Percentiles rank a stretch among this genome's conserved stretches.
Conservation (phyloP, 495 filamentous ascomycete genomes). For the Neurospora sp. region DNA sequence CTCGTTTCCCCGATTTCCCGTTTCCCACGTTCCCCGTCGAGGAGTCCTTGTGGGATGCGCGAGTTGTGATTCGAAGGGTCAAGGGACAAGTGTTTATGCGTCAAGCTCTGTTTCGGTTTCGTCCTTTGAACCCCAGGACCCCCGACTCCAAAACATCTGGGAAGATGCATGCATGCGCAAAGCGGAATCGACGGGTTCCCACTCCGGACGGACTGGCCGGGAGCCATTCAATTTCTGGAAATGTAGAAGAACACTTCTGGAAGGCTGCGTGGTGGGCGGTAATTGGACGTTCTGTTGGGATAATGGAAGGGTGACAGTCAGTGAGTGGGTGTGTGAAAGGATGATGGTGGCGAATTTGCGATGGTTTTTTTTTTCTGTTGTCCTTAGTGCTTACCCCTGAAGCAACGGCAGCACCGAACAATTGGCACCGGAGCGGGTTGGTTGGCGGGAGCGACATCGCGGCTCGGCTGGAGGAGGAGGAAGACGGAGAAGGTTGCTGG, state of each 20-base stretch:
- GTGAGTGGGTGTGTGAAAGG: not conserved
- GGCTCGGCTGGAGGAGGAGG: not conserved
- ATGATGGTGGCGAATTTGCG: not conserved
- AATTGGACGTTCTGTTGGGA: not conserved
- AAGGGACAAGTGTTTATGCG: not conserved
- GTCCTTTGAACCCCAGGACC: not conserved
- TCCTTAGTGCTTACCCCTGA: not conserved
- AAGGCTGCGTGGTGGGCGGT: not conserved
- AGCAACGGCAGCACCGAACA: not conserved
- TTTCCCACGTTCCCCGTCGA: not conserved
- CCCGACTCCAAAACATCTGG: not conserved
- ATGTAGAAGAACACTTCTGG: not conserved
- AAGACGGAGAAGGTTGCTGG: not conserved
- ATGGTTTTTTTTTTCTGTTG: not conserved
- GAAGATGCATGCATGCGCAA: not conserved
- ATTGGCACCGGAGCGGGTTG: not conserved
- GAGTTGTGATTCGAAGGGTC: not conserved
- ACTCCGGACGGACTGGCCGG: not conserved
- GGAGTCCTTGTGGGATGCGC: not conserved
- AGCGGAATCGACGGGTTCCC: not conserved
- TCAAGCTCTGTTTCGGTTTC: not conserved
- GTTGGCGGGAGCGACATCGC: not conserved
- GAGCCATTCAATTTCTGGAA: not conserved
- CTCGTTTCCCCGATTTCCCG: not conserved
- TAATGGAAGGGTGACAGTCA: not conserved